Evolutionary conservation across 345 rosid genomes (phyloP).

Genomic region (Cardamine resedifolia): DNA sequence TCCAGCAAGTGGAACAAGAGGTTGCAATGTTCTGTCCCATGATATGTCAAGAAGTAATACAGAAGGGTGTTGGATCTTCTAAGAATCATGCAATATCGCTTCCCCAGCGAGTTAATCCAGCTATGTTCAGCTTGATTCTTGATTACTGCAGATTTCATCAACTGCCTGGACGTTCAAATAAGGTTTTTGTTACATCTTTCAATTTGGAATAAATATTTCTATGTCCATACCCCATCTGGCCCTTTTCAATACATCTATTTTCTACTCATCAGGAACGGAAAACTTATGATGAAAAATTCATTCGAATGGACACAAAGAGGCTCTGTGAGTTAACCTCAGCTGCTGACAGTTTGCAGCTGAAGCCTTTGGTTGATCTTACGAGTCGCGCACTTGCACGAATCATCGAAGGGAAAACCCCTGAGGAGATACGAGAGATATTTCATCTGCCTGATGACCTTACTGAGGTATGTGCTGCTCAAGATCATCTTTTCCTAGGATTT

Average conservation of each 20-base stretch:
- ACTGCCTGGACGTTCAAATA: slow-evolving; percentile 73
- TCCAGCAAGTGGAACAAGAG: slow-evolving; percentile 91
- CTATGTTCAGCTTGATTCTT: slow-evolving; percentile 69
- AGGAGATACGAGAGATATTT: slow-evolving; percentile 88
- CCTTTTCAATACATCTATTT: slow-evolving; percentile 7
- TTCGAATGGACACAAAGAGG: slow-evolving; percentile 83
- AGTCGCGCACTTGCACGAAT: slow-evolving; percentile 86
- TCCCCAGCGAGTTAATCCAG: slow-evolving; percentile 82
- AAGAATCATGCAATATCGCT: slow-evolving; percentile 76
- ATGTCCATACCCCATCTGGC: not conserved
- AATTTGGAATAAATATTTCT: slow-evolving; percentile 2
- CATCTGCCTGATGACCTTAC: slow-evolving; percentile 95
- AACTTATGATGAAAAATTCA: slow-evolving; percentile 75
- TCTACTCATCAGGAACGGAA: slow-evolving; percentile 63
- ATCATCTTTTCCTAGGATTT: slow-evolving; percentile 15
- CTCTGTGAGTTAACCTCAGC: slow-evolving; percentile 93
- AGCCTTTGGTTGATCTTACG: slow-evolving; percentile 87
- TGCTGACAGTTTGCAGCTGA: slow-evolving; percentile 87
- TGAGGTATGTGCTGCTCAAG: slow-evolving; percentile 57
- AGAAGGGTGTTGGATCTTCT: slow-evolving; percentile 78
- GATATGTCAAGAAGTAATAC: slow-evolving; percentile 80
- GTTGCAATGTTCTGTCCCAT: slow-evolving; percentile 92
- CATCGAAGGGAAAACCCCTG: slow-evolving; percentile 85
- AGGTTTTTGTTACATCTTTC: slow-evolving; percentile 41
- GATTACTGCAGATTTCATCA: slow-evolving; percentile 92